Conservation (phyloP, 2,329 filamentous ascomycete species). For the Arthroderma sp. region DNA sequence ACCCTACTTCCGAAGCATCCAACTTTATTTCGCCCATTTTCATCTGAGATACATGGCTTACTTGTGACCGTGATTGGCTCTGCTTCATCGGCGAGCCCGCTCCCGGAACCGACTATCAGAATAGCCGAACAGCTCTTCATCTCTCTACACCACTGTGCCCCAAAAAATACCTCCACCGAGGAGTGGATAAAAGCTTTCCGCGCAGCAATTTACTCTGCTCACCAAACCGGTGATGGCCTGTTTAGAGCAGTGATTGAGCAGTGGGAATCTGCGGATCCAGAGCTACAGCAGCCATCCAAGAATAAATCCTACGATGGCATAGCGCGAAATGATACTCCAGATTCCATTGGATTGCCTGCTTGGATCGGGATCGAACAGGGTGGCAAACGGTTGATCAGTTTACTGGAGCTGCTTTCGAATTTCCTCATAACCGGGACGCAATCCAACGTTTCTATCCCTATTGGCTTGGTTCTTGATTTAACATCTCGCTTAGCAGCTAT, state of each 20-base stretch:
- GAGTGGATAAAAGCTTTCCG: slow-evolving; percentile 64
- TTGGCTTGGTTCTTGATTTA: slow-evolving; percentile 56
- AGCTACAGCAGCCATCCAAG: slow-evolving; percentile 19
- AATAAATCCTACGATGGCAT: slow-evolving; percentile 24
- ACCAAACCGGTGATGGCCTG: slow-evolving; percentile 60
- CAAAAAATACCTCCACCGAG: slow-evolving; percentile 61
- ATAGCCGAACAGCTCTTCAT: slow-evolving; percentile 54
- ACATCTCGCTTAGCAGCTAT: slow-evolving; percentile 58
- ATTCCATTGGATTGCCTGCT: slow-evolving; percentile 41
- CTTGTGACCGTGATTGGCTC: slow-evolving; percentile 50
- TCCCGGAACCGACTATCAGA: slow-evolving; percentile 41
- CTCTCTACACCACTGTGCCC: slow-evolving; percentile 63
- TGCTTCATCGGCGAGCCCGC: slow-evolving; percentile 38
- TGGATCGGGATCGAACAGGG: slow-evolving; percentile 71
- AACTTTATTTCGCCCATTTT: slow-evolving; percentile 67
- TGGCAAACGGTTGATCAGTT: slow-evolving; percentile 51
- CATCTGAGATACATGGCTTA: slow-evolving; percentile 52
- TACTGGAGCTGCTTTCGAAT: slow-evolving; percentile 52
- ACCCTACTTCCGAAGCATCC: slow-evolving; percentile 67
- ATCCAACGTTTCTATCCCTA: slow-evolving; percentile 50
- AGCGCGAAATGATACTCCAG: slow-evolving; percentile 26
- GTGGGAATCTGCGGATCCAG: slow-evolving; percentile 56
- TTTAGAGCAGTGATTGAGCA: slow-evolving; percentile 70
- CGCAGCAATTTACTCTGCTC: slow-evolving; percentile 49
- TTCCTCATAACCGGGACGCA: slow-evolving; percentile 54